A percentile compares a stretch with the other conserved stretches of the same genome.
Evolutionary conservation across 1,284 basidiomycete species (phyloP).

Genomic region (Exsudoporus floridanus): DNA sequence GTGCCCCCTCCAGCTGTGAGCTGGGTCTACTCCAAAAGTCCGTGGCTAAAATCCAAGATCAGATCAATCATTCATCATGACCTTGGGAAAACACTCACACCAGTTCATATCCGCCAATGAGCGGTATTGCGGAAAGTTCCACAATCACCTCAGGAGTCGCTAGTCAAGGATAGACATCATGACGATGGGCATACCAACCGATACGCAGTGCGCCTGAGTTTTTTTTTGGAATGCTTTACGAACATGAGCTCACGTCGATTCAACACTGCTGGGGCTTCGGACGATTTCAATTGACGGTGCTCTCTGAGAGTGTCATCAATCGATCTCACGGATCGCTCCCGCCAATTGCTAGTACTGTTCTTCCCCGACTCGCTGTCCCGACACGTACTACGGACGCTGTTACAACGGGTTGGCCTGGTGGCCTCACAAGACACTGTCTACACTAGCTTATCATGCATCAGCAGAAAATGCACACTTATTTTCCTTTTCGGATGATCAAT

Average conservation of each 20-base stretch:
- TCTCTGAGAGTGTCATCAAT: not conserved
- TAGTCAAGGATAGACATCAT: not conserved
- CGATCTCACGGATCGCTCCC: not conserved
- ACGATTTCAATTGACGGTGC: not conserved
- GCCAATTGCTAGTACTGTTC: not conserved
- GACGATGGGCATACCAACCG: not conserved
- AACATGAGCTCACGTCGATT: not conserved
- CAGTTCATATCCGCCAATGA: not conserved
- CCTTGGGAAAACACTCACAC: not conserved
- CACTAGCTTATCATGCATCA: not conserved
- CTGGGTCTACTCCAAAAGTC: not conserved
- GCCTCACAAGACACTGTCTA: not conserved
- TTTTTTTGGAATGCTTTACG: not conserved
- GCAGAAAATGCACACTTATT: not conserved
- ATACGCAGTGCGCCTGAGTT: too few species aligned
- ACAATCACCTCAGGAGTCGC: not conserved
- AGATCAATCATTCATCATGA: not conserved
- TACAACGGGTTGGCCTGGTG: not conserved
- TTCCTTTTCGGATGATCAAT: not conserved
- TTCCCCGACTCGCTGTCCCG: not conserved
- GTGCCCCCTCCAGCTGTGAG: too few species aligned
- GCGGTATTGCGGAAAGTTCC: not conserved
- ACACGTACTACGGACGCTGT: not conserved
- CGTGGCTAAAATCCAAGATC: not conserved
- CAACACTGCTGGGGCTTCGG: not conserved